Conservation (phyloP, 805 yeast genomes). For the Wickerhamomyces kurtzmanii region DNA sequence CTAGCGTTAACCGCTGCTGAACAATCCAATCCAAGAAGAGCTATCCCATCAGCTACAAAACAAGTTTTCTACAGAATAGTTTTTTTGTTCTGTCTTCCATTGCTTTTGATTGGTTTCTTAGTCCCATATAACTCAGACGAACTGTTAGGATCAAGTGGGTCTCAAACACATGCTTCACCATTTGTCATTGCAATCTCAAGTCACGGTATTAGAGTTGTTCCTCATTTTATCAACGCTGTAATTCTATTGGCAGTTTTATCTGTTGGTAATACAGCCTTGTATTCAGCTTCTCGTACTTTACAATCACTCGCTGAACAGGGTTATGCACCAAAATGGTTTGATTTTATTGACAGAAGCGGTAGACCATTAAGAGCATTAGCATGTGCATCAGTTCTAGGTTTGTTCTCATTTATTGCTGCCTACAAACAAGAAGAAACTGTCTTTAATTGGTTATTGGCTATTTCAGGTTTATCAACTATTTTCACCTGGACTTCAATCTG, state of each 20-base stretch:
- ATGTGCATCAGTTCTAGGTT: slow-evolving; percentile 41
- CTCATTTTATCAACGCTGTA: slow-evolving; percentile 67
- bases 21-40: slow-evolving; percentile 45
- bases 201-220: slow-evolving; percentile 55
- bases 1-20: slow-evolving; percentile 62
- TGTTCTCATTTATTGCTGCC: slow-evolving; percentile 63
- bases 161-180: slow-evolving; percentile 56
- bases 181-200: slow-evolving; percentile 61
- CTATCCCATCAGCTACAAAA: slow-evolving; percentile 55
- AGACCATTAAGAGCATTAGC: slow-evolving; percentile 50
- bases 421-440: slow-evolving; percentile 45
- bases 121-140: slow-evolving; percentile 48
- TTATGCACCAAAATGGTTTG: slow-evolving; percentile 45
- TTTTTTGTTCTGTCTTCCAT: slow-evolving; percentile 44
- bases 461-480: slow-evolving; percentile 51
- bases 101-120: slow-evolving; percentile 45
- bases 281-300: slow-evolving; percentile 63
- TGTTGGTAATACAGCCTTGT: slow-evolving; percentile 70
- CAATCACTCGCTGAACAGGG: slow-evolving; percentile 65
- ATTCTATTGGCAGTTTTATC: slow-evolving; percentile 65
- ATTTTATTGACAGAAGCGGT: slow-evolving; percentile 46
- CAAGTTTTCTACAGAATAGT: slow-evolving; percentile 59
- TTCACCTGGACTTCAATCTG: slow-evolving; percentile 57
- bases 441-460: slow-evolving; percentile 55
- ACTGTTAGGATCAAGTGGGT: slow-evolving; percentile 38